Percentiles rank a stretch among this genome's conserved stretches.
Conservation (phyloP, 1,139 yeast genomes). For the Yamadazyma dendronema region DNA sequence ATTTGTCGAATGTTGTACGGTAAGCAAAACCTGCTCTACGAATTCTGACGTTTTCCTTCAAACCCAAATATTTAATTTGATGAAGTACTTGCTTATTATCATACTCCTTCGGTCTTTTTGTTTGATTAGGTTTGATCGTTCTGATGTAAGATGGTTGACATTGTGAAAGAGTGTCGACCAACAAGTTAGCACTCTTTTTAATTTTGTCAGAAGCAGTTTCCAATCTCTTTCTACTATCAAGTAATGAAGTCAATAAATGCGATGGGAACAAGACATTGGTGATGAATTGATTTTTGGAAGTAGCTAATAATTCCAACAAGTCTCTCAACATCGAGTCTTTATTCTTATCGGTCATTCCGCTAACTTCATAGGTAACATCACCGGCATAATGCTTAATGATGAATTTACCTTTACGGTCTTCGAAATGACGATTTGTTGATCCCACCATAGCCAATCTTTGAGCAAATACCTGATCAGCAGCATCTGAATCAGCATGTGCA, state of each 20-base stretch:
- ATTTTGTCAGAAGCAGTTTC: conserved; percentile 98
- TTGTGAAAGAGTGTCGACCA: conserved; percentile 85
- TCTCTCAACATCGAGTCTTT: conserved; percentile 93
- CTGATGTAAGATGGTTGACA: conserved; percentile 95
- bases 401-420: conserved; percentile 83
- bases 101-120: conserved; percentile 86
- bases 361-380: conserved; percentile 90
- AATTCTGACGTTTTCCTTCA: conserved; percentile 94
- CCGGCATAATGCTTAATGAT: conserved; percentile 97
- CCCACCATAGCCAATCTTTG: conserved; percentile 85
- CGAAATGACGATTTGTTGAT: conserved; percentile 81
- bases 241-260: conserved; percentile 52
- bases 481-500: conserved; percentile 96
- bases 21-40: conserved; percentile 99
- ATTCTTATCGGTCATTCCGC: conserved; percentile 94
- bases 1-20: conserved; percentile 94
- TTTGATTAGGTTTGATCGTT: conserved; percentile 96
- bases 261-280: conserved; percentile 70
- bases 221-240: conserved; percentile 78
- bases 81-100: conserved; percentile 89
- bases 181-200: conserved; percentile 83
- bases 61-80: conserved; percentile 93
- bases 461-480: conserved; percentile 96
- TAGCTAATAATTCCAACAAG: conserved; percentile 70
- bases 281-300: conserved; percentile 70